phyloP scores from a whole-genome alignment of 495 filamentous ascomycete species.

The Aspergillus taichungensis region DNA sequence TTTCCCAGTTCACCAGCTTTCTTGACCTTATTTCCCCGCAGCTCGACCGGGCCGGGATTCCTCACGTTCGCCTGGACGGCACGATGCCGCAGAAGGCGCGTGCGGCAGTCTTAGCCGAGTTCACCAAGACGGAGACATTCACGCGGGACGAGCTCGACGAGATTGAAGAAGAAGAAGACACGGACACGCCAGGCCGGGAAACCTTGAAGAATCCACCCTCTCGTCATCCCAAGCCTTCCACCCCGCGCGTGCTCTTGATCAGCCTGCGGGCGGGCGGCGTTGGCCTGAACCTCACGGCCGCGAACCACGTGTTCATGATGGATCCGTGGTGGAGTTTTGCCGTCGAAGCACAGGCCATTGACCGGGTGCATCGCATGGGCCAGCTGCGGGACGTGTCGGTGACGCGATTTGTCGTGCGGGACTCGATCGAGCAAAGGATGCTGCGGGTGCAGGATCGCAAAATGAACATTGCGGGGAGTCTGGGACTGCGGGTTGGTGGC shows the following conservation, averaged over 20 bases:
- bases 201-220: conserved; percentile 23
- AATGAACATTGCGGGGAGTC: conserved; percentile 72
- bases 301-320: conserved; percentile 92
- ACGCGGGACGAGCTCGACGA: conserved; percentile 30
- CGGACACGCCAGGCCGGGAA: background rate
- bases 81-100: conserved; percentile 80
- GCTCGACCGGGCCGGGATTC: conserved; percentile 60
- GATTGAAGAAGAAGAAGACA: conserved; percentile 19
- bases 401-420: conserved; percentile 75
- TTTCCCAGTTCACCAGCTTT: conserved; percentile 96
- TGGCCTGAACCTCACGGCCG: conserved; percentile 83
- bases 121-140: conserved; percentile 41
- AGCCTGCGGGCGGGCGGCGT: conserved; percentile 88
- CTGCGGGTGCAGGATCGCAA: conserved; percentile 89
- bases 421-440: conserved; percentile 93
- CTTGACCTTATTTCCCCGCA: conserved; percentile 81
- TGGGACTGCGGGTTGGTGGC: conserved; percentile 64
- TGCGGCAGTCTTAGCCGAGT: conserved; percentile 63
- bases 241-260: conserved; percentile 57
- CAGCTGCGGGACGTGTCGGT: conserved; percentile 82
- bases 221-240: conserved; percentile 1
- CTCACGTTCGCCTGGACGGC: conserved; percentile 81
- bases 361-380: conserved; percentile 98
- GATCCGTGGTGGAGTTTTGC: conserved; percentile 99
- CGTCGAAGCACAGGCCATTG: conserved; percentile 93